Percentiles rank a stretch among this genome's conserved stretches.
These are phyloP conservation scores for Fraxinus pennsylvanica DNA, from an alignment of 257 asterid species.

Conservation along the genomic window DNA sequence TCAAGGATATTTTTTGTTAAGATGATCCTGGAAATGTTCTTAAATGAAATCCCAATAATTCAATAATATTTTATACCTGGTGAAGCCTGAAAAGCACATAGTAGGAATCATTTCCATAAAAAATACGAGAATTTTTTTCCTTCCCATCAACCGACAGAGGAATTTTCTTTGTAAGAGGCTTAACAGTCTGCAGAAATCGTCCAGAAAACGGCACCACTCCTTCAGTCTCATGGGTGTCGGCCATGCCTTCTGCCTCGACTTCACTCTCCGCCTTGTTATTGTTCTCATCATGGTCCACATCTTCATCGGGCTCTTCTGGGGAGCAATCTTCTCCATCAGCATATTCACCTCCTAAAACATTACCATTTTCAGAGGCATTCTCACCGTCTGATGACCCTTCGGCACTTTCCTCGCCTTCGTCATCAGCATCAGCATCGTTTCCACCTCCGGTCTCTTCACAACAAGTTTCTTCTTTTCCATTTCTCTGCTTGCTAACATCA, in stretches of 20 bases:
- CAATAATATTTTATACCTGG: conserved; percentile 48
- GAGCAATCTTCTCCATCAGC: conserved; percentile 75
- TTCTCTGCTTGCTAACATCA: conserved; percentile 35
- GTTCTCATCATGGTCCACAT: conserved; percentile 55
- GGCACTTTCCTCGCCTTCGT: conserved; percentile 67
- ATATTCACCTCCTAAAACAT: conserved; percentile 72
- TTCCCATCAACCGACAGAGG: conserved; percentile 42
- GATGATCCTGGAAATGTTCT: conserved; percentile 18
- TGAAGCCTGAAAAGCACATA: conserved; percentile 88
- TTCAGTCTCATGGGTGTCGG: conserved; percentile 57
- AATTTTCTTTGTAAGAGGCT: conserved; percentile 60
- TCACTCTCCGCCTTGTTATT: conserved; percentile 74
- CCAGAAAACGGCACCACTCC: conserved; percentile 48
- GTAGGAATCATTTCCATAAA: conserved; percentile 85
- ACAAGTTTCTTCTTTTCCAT: conserved; percentile 34
- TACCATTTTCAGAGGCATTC: conserved; percentile 69
- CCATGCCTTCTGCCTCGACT: conserved; percentile 65
- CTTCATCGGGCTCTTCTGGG: conserved; percentile 65
- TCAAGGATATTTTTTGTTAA: conserved; percentile 22
- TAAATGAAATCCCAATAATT: conserved; percentile 11
- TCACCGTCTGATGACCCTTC: conserved; percentile 72
- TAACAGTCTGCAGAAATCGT: conserved; percentile 46
- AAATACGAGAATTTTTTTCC: conserved; percentile 47
- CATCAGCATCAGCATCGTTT: conserved; percentile 53
- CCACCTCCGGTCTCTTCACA: conserved; percentile 43